Evolutionary conservation across 805 yeast species (phyloP).

Genomic region (Yueomyces sp.): DNA sequence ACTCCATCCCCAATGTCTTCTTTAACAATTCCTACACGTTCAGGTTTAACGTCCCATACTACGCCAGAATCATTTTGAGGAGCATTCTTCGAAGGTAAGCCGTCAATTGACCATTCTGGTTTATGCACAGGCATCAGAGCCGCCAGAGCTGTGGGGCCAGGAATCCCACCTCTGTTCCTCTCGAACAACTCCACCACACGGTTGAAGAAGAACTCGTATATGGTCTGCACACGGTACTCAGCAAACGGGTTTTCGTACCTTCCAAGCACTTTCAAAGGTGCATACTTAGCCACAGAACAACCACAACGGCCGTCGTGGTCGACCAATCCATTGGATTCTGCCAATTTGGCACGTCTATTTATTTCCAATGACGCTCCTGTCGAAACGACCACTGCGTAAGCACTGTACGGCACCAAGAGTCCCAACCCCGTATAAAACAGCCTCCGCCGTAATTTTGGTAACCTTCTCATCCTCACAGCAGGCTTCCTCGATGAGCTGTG

Average conservation of each 20-base stretch:
- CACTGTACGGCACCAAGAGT: constrained; percentile 35
- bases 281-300: constrained; percentile 21
- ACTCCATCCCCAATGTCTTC: constrained; percentile 1
- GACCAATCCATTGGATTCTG: not conserved
- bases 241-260: constrained; percentile 82
- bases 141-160: constrained; percentile 36
- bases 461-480: too few species aligned
- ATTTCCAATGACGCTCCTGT: constrained; percentile 42
- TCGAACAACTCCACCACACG: constrained; percentile 61
- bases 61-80: not conserved
- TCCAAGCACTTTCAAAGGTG: constrained; percentile 48
- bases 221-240: constrained; percentile 82
- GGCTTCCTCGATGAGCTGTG: too few species aligned
- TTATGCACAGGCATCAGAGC: constrained; percentile 42
- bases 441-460: too few species aligned
- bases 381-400: constrained; percentile 52
- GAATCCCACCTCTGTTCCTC: constrained; percentile 46
- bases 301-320: not conserved
- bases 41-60: not conserved
- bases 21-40: not conserved
- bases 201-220: constrained; percentile 70
- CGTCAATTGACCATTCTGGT: constrained; percentile 51
- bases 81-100: not conserved
- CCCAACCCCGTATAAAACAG: too few species aligned
- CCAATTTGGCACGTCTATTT: constrained; percentile 20